phyloP scores from a whole-genome alignment of 2,329 filamentous ascomycete genomes.

The Penicillium sp. region DNA sequence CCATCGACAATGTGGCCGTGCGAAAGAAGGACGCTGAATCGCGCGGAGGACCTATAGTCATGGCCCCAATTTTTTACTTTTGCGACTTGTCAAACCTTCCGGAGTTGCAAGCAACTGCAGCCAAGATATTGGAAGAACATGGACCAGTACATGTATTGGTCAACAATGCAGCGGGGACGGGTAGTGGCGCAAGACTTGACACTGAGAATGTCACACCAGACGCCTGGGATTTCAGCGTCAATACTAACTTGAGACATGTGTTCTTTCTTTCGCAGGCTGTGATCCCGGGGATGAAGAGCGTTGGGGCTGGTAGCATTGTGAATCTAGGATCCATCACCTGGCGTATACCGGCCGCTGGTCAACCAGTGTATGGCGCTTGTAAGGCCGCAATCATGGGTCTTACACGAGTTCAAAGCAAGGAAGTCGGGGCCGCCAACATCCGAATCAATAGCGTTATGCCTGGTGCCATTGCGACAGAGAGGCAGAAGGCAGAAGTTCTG shows the following conservation, averaged over 20 bases:
- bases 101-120: neutral
- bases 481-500: slow-evolving; percentile 50
- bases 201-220: slow-evolving; percentile 43
- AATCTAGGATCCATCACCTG: slow-evolving; percentile 49
- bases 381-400: slow-evolving; percentile 48
- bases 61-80: neutral
- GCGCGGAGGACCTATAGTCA: neutral
- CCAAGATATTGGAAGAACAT: neutral
- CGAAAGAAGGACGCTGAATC: too few species aligned
- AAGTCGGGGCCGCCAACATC: slow-evolving; percentile 43
- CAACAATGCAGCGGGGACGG: slow-evolving; percentile 41
- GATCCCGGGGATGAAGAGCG: slow-evolving; percentile 38
- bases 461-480: slow-evolving; percentile 52
- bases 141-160: slow-evolving; percentile 14
- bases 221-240: slow-evolving; percentile 50
- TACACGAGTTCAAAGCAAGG: slow-evolving; percentile 43
- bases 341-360: slow-evolving; percentile 38
- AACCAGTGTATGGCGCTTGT: slow-evolving; percentile 43
- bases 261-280: slow-evolving; percentile 50
- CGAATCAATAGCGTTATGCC: slow-evolving; percentile 58
- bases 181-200: slow-evolving; percentile 15
- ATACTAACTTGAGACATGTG: slow-evolving; percentile 51
- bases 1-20: slow-evolving; percentile 25
- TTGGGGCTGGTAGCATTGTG: slow-evolving; percentile 42
- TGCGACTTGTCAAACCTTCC: neutral